Percentiles rank a stretch among this genome's conserved stretches.
phyloP scores from a whole-genome alignment of 257 asterid genomes.

The Datura wrightii region DNA sequence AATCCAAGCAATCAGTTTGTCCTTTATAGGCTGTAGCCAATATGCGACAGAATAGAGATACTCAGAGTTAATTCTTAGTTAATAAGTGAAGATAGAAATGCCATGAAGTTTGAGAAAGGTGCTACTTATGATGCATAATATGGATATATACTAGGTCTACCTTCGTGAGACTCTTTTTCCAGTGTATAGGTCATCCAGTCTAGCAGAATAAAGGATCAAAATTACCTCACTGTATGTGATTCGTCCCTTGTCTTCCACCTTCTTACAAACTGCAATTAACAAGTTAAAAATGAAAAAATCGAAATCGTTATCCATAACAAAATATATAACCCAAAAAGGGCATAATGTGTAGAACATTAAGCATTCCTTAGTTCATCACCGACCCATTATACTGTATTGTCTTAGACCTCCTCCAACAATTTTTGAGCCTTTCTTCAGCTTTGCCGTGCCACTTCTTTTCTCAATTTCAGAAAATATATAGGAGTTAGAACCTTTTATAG shows the following conservation, averaged over 20 bases:
- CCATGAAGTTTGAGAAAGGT: neutral
- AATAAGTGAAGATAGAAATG: neutral
- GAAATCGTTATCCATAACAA: neutral
- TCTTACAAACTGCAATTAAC: conserved; percentile 37
- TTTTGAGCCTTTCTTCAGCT: conserved; percentile 33
- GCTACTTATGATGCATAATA: neutral
- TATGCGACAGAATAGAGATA: neutral
- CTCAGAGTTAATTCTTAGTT: neutral
- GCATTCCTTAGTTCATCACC: neutral
- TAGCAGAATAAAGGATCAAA: neutral
- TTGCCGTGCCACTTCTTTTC: neutral
- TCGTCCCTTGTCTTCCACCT: conserved; percentile 39
- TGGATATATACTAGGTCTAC: neutral
- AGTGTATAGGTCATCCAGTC: neutral
- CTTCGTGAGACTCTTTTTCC: neutral
- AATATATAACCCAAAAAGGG: neutral
- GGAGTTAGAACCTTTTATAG: neutral
- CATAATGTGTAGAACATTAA: neutral
- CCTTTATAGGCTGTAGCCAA: neutral
- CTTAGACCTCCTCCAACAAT: conserved; percentile 37
- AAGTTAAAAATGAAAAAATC: neutral
- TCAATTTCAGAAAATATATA: neutral
- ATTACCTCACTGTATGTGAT: conserved; percentile 38
- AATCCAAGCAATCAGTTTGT: neutral
- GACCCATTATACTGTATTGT: conserved; percentile 39